Conservation (phyloP, 257 asterid genomes). For the Primulina tabacum region DNA sequence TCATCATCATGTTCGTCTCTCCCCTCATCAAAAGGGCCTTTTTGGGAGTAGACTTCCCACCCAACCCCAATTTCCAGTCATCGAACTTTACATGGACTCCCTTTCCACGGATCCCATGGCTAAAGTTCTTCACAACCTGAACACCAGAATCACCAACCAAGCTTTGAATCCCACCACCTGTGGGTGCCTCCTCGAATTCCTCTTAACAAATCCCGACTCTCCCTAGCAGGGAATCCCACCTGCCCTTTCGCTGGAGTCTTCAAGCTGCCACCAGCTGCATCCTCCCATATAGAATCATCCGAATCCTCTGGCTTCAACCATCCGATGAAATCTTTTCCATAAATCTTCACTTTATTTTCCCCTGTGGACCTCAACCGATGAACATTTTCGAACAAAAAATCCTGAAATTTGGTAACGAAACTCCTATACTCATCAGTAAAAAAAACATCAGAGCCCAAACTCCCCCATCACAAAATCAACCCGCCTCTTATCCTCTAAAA, state of each 20-base stretch:
- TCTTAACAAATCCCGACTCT: constrained; percentile 66
- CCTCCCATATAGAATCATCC: constrained; percentile 93
- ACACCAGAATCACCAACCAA: constrained; percentile 87
- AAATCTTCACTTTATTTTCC: constrained; percentile 68
- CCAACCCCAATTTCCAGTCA: constrained; percentile 43
- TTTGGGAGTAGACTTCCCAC: constrained; percentile 59
- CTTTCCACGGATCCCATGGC: constrained; percentile 97
- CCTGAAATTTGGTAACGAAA: constrained; percentile 71
- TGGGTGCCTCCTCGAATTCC: constrained; percentile 89
- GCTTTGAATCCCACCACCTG: constrained; percentile 90
- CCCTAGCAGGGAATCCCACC: constrained; percentile 40
- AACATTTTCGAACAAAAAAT: constrained; percentile 84
- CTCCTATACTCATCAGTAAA: constrained; percentile 60
- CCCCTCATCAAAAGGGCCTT: constrained; percentile 94
- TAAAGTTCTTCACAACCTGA: constrained; percentile 94
- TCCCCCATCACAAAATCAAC: constrained; percentile 83
- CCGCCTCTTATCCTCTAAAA: constrained; percentile 90
- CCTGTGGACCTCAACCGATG: constrained; percentile 75
- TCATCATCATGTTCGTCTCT: constrained; percentile 93
- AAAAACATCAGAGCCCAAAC: constrained; percentile 92
- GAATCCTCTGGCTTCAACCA: constrained; percentile 90
- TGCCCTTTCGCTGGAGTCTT: constrained; percentile 52
- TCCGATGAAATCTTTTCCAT: constrained; percentile 86
- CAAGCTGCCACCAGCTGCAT: constrained; percentile 85
- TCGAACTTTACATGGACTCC: constrained; percentile 84